Conservation (phyloP, 1,284 basidiomycete species). For the Cryptococcus hybrid region DNA sequence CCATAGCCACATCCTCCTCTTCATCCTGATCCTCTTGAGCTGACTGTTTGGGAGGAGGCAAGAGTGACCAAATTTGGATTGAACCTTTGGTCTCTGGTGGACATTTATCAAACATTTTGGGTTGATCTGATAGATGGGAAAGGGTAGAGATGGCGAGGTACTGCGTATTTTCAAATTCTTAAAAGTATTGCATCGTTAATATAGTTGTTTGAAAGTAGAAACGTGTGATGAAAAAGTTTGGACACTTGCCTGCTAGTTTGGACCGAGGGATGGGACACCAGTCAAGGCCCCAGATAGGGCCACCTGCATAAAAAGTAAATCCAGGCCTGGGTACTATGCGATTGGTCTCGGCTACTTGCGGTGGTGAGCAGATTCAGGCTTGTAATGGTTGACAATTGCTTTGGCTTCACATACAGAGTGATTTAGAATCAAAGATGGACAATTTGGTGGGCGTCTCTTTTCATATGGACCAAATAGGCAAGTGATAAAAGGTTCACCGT, state of each 20-base stretch:
- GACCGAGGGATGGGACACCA: conserved; percentile 78
- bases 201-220: no score
- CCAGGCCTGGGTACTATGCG: conserved; percentile 13
- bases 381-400: no score
- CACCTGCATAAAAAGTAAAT: conserved; percentile 66
- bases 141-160: conserved; percentile 81
- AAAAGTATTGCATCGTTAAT: not conserved
- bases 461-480: conserved; percentile 9
- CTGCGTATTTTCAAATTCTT: conserved; percentile 61
- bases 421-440: conserved; percentile 16
- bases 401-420: conserved; percentile 15
- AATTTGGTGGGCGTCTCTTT: conserved; percentile 15
- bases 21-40: not conserved
- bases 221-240: not conserved
- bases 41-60: not conserved
- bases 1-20: conserved; percentile 9
- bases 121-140: conserved; percentile 38
- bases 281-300: conserved; percentile 79
- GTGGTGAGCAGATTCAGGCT: no score
- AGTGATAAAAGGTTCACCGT: not conserved
- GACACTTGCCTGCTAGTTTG: conserved; percentile 57
- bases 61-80: conserved; percentile 51
- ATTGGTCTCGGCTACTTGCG: conserved; percentile 10
- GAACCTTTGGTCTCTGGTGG: conserved; percentile 16
- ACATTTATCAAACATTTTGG: conserved; percentile 27